Conservation (phyloP, 2,329 filamentous ascomycete species). For the Neoscytalidium dimidiatum region DNA sequence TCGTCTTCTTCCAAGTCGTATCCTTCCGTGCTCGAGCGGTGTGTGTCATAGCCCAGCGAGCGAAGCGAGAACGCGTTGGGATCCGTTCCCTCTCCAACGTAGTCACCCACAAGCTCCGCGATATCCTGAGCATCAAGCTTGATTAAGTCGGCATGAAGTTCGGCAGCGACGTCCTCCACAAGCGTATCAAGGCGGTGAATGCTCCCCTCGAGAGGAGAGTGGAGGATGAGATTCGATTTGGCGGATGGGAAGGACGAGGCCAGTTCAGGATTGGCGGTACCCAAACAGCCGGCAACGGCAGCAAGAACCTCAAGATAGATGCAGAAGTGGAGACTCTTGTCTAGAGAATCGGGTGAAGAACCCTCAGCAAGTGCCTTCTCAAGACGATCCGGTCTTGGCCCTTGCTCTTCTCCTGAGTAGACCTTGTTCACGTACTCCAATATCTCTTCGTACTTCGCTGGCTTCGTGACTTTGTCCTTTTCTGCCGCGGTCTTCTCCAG, state of each 20-base stretch:
- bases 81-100: conserved; percentile 64
- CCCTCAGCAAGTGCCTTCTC: background rate
- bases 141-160: conserved; percentile 67
- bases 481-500: conserved; percentile 3
- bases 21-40: conserved; percentile 28
- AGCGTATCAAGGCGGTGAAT: conserved; percentile 59
- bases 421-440: conserved; percentile 7
- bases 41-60: conserved; percentile 58
- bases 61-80: conserved; percentile 45
- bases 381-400: background rate
- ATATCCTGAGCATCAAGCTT: conserved; percentile 70
- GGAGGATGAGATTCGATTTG: conserved; percentile 60
- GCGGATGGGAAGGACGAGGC: conserved; percentile 48
- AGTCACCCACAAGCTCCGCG: conserved; percentile 68
- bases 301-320: conserved; percentile 47
- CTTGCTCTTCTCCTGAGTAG: background rate
- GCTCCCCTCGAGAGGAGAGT: conserved; percentile 60
- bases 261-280: conserved; percentile 34
- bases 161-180: conserved; percentile 64
- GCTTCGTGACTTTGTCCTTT: background rate
- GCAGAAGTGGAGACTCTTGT: conserved; percentile 2
- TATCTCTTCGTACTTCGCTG: background rate
- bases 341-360: background rate
- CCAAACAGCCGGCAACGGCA: conserved; percentile 53
- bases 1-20: conserved; percentile 46